Conservation (phyloP, 768 basidiomycete genomes). For the Favolaschia claudopus region DNA sequence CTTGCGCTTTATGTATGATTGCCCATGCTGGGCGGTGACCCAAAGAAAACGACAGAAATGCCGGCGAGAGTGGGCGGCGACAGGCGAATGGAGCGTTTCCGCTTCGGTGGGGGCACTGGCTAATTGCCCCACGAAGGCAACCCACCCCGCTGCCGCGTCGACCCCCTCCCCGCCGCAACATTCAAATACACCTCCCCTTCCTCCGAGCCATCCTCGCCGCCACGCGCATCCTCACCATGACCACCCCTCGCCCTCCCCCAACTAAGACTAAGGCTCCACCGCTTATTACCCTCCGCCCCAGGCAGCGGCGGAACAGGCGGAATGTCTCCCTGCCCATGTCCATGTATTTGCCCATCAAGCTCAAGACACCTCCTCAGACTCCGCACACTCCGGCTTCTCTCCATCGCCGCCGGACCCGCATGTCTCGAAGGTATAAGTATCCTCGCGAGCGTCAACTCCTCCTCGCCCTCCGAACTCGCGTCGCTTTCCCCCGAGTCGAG, state of each 20-base stretch:
- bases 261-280: constrained; percentile 27
- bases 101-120: no score
- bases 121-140: constrained; percentile 19
- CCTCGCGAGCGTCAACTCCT: constrained; percentile 26
- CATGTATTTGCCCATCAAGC: constrained; percentile 18
- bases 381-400: constrained; percentile 26
- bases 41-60: no score
- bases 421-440: constrained; percentile 23
- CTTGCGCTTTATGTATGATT: no score
- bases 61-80: no score
- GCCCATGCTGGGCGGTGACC: no score
- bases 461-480: constrained; percentile 24
- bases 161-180: constrained; percentile 5
- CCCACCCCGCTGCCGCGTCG: constrained; percentile 6
- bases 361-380: constrained; percentile 25
- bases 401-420: constrained; percentile 15
- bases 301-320: constrained; percentile 26
- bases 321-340: not conserved
- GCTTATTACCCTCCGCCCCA: constrained; percentile 2
- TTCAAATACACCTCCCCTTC: not conserved
- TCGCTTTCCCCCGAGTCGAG: constrained; percentile 22
- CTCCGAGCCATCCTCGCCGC: constrained; percentile 6
- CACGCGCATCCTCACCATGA: constrained; percentile 6
- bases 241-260: constrained; percentile 23
- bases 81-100: no score